Evolutionary conservation across 805 yeast species (phyloP), one percentile per base, ranked within the genome.

Genomic region (Ogataea ganodermae): DNA sequence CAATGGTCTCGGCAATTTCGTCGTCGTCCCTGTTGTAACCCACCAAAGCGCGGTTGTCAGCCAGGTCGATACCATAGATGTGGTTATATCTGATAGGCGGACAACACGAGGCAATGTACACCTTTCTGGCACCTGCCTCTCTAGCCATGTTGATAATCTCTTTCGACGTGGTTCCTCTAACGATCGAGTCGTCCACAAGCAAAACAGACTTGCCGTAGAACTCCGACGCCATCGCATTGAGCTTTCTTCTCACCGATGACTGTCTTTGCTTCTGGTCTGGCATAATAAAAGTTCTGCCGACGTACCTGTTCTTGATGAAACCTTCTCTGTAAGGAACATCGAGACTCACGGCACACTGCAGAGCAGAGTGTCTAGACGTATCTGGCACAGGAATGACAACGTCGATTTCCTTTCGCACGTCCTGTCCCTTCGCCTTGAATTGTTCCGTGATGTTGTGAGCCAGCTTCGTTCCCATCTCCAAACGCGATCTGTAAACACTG

Each of bases 381-480:
- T 94, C 99, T 9, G 99, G 99, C 12, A 94, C 99, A 2, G 99
- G 97, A 49, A 94, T 89, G 31, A 94, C 96, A 39, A 92, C 99
- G 61, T 94, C 99, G 46, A 94, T 84, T 50, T 80, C 80, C 44
- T 76, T 69, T 35, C 72, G 67, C 40, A 75, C 75, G 17, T 74
- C 70, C 46, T 73, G 73, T 13, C 71, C 72, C 14, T 71, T 71
- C 1, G 44, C 35, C 20, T 62, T 56, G 48, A 79, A 73, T 12
- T 69, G 60, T 17, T 64, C 52, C 22, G 66, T 56, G 53, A 94
- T 85, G 61, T 82, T 86, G 43, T 76, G 71, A 4, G 98, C 99
- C 48, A 94, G 76, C 64, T 86, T 86, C 52, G 78, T 83, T 60
- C 99, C 99, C 99, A 94, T 94, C 53, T 82, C 89, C 52, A 94